phyloP scores from a whole-genome alignment of 371 early-diverging fungal species.

The Syncephalastrum sp. region DNA sequence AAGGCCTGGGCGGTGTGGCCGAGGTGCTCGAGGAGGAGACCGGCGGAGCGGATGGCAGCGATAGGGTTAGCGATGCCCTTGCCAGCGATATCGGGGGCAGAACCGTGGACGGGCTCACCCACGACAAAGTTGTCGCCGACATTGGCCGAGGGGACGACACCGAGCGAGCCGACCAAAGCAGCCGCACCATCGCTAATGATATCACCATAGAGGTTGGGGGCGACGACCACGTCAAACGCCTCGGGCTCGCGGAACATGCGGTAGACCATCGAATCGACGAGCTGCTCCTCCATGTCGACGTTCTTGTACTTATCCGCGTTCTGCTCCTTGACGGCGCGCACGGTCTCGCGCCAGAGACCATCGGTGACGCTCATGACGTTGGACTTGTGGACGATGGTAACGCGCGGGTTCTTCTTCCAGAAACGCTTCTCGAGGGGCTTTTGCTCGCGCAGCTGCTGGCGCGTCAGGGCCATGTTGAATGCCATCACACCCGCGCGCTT shows the following conservation, averaged over 20 bases:
- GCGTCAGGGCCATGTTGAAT: constrained; percentile 82
- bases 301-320: constrained; percentile 53
- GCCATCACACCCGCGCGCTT: constrained; percentile 85
- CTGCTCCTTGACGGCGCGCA: constrained; percentile 70
- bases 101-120: constrained; percentile 96
- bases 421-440: constrained; percentile 56
- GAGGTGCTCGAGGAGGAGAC: constrained; percentile 84
- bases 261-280: constrained; percentile 96
- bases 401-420: constrained; percentile 74
- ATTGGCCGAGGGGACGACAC: constrained; percentile 93
- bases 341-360: constrained; percentile 92
- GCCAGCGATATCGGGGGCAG: constrained; percentile 95
- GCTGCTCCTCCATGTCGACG: constrained; percentile 87
- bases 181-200: constrained; percentile 95
- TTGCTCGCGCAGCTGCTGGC: constrained; percentile 69
- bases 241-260: constrained; percentile 96
- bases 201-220: constrained; percentile 96
- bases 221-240: constrained; percentile 91
- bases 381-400: constrained; percentile 96
- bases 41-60: constrained; percentile 91
- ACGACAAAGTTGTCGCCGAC: constrained; percentile 91
- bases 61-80: constrained; percentile 94
- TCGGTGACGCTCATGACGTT: constrained; percentile 92
- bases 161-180: constrained; percentile 91
- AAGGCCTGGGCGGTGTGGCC: constrained; percentile 72